phyloP scores from a whole-genome alignment of 345 rosid species.

The Lumnitzera racemosa region DNA sequence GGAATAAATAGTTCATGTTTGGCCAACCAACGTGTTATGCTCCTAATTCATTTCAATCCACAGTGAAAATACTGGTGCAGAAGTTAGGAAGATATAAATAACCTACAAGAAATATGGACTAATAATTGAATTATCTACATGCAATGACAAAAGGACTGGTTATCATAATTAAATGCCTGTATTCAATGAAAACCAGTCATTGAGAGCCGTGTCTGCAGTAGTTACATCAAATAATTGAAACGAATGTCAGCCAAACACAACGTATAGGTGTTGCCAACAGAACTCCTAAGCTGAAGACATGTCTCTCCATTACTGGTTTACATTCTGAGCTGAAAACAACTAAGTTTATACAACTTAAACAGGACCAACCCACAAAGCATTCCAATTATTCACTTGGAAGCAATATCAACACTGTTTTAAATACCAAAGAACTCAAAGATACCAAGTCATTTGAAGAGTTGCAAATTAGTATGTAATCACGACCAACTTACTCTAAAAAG shows the following conservation, averaged over 20 bases:
- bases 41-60: constrained; percentile 34
- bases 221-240: constrained; percentile 17
- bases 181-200: neutral
- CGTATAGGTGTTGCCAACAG: neutral
- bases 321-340: constrained; percentile 9
- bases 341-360: neutral
- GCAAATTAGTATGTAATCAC: neutral
- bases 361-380: neutral
- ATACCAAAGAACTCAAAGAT: no score
- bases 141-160: neutral
- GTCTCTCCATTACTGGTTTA: no score
- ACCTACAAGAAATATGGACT: no score
- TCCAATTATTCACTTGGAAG: no score
- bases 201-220: constrained; percentile 8
- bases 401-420: constrained; percentile 2
- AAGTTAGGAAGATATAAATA: no score
- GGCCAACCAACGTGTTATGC: constrained; percentile 42
- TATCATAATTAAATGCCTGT: constrained; percentile 1
- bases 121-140: no score
- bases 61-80: constrained; percentile 2
- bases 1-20: constrained; percentile 21
- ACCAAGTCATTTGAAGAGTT: neutral
- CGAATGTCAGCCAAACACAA: constrained; percentile 3
- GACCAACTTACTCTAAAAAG: neutral
- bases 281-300: neutral